Percentiles rank a stretch among this genome's conserved stretches.
Conservation (phyloP, 1,139 yeast genomes). For the Candida sp. region DNA sequence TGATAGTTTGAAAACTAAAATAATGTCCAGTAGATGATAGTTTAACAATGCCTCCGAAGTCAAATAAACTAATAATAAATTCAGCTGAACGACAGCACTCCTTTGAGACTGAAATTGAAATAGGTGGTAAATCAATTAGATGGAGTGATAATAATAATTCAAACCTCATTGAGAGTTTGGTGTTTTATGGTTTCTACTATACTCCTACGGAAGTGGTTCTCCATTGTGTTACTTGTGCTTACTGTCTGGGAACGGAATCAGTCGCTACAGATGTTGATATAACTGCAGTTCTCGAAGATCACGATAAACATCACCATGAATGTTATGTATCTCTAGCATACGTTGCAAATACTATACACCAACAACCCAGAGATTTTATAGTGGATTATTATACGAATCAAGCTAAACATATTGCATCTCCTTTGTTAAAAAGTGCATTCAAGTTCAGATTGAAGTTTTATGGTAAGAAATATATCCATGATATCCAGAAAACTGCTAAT, state of each 20-base stretch:
- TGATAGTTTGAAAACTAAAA: not conserved
- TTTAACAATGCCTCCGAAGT: not conserved
- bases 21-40: not conserved
- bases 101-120: conserved; percentile 11
- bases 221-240: conserved; percentile 57
- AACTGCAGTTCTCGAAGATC: conserved; percentile 37
- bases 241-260: conserved; percentile 50
- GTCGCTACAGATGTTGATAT: conserved; percentile 13
- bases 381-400: not conserved
- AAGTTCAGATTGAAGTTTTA: conserved; percentile 51
- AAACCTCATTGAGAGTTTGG: conserved; percentile 19
- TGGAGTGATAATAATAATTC: conserved; percentile 15
- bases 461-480: conserved; percentile 54
- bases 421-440: conserved; percentile 25
- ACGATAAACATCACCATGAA: conserved; percentile 39
- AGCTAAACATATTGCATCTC: conserved; percentile 5
- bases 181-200: conserved; percentile 68
- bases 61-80: conserved; percentile 12
- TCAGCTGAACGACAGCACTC: conserved; percentile 13
- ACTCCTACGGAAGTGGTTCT: conserved; percentile 48
- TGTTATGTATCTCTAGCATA: conserved; percentile 40
- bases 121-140: conserved; percentile 9
- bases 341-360: not conserved
- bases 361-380: not conserved
- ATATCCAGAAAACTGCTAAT: conserved; percentile 22